A percentile compares a stretch with the other conserved stretches of the same genome.
These are phyloP conservation scores for Gnaphalium uliginosum DNA, from an alignment of 129 eudicot genomes.

Conservation along the genomic window DNA sequence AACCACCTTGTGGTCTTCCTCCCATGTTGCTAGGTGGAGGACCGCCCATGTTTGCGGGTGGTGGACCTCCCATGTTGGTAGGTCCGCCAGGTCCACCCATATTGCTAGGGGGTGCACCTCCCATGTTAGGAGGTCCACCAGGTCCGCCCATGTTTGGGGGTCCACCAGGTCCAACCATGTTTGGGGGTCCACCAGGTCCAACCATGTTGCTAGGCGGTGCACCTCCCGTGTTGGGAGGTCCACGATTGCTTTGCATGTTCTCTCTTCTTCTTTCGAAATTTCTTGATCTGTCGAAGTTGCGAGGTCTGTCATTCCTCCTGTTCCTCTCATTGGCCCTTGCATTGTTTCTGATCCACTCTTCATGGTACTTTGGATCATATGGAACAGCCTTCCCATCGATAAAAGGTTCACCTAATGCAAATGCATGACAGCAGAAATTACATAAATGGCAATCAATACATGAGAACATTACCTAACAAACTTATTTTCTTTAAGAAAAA, in stretches of 20 bases:
- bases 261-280: slow-evolving; percentile 74
- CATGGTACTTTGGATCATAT: slow-evolving; percentile 93
- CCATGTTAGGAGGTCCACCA: neutral
- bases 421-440: neutral
- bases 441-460: neutral
- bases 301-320: slow-evolving; percentile 86
- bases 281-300: slow-evolving; percentile 77
- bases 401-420: slow-evolving; percentile 76
- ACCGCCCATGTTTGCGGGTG: slow-evolving; percentile 4
- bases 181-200: slow-evolving; percentile 19
- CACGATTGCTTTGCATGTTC: slow-evolving; percentile 45
- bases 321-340: slow-evolving; percentile 84
- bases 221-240: slow-evolving; percentile 32
- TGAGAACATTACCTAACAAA: neutral
- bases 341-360: slow-evolving; percentile 92
- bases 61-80: slow-evolving; percentile 15
- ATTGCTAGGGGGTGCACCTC: slow-evolving; percentile 18
- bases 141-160: slow-evolving; percentile 2
- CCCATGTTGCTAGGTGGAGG: slow-evolving; percentile 31
- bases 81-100: slow-evolving; percentile 9
- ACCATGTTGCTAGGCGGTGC: slow-evolving; percentile 36
- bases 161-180: too few species aligned
- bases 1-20: slow-evolving; percentile 25
- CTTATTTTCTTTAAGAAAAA: neutral
- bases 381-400: slow-evolving; percentile 93